Percentiles rank a stretch among this genome's conserved stretches.
phyloP scores from a whole-genome alignment of 306 rosid genomes.

The Nissolia schottii region DNA sequence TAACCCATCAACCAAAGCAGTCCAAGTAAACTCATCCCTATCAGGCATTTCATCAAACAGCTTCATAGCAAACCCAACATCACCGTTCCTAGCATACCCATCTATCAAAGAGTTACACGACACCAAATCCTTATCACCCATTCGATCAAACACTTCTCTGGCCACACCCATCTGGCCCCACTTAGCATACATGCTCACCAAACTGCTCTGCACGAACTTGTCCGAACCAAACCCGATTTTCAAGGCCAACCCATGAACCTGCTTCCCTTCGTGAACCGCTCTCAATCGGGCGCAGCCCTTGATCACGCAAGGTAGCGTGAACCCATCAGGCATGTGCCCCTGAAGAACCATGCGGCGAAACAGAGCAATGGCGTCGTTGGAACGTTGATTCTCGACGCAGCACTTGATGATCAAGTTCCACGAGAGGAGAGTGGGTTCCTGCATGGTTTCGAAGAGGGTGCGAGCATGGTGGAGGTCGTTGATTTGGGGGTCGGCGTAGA shows the following conservation, averaged over 20 bases:
- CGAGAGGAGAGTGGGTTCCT: conserved; percentile 32
- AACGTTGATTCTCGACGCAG: conserved; percentile 38
- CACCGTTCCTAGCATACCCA: conserved; percentile 47
- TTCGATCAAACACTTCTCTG: conserved; percentile 39
- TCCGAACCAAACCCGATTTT: conserved; percentile 46
- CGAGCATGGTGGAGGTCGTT: conserved; percentile 43
- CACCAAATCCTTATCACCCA: conserved; percentile 41
- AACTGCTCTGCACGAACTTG: conserved; percentile 55
- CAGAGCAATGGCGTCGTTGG: conserved; percentile 39
- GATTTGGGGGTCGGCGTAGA: conserved; percentile 44
- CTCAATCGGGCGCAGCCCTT: conserved; percentile 51
- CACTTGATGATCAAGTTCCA: conserved; percentile 49
- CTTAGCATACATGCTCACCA: conserved; percentile 49
- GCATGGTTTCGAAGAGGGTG: conserved; percentile 34
- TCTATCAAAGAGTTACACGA: conserved; percentile 50
- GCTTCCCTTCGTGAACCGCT: conserved; percentile 47
- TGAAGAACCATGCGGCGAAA: conserved; percentile 39
- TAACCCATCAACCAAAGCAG: conserved; percentile 49
- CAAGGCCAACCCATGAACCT: conserved; percentile 46
- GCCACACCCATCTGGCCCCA: conserved; percentile 51
- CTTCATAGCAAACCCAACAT: conserved; percentile 38
- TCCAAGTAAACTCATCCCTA: conserved; percentile 49
- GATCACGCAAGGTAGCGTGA: conserved; percentile 43
- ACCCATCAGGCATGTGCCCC: conserved; percentile 34
- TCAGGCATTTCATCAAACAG: conserved; percentile 46